Percentiles rank a stretch among this genome's conserved stretches.
phyloP scores from a whole-genome alignment of 164 flowering plant genomes.

The Tetrastigma voinierianum region DNA sequence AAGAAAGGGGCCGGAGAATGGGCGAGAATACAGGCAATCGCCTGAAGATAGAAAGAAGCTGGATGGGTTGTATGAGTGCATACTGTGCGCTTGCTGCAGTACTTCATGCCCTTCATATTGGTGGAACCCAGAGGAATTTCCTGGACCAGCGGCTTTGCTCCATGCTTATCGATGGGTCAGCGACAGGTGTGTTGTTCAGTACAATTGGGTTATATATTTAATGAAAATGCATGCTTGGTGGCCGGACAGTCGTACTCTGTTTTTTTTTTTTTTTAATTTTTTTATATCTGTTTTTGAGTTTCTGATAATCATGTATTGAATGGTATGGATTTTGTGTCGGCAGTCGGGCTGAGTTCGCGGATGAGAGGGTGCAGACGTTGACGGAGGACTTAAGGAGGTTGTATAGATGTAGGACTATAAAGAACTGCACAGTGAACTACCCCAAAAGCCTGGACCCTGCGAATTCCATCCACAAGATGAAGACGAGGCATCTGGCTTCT shows the following conservation, averaged over 20 bases:
- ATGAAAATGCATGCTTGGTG: background rate
- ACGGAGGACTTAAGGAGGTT: constrained; percentile 51
- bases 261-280: background rate
- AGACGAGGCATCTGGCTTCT: constrained; percentile 39
- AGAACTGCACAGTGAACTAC: constrained; percentile 62
- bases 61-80: constrained; percentile 82
- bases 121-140: constrained; percentile 84
- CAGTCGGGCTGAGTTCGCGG: constrained; percentile 65
- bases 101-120: constrained; percentile 79
- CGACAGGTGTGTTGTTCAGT: constrained; percentile 36
- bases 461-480: constrained; percentile 59
- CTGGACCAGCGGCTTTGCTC: constrained; percentile 69
- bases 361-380: constrained; percentile 58
- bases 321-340: constrained; percentile 1
- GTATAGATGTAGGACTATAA: constrained; percentile 63
- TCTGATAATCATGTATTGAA: too few relatives aligned
- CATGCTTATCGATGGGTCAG: constrained; percentile 70
- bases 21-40: constrained; percentile 58
- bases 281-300: too few relatives aligned
- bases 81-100: constrained; percentile 74
- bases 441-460: constrained; percentile 80
- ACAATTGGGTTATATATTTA: too few relatives aligned
- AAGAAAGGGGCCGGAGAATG: constrained; percentile 41
- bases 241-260: too few relatives aligned
- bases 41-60: constrained; percentile 64